A percentile compares a stretch with the other conserved stretches of the same genome.
phyloP scores from a whole-genome alignment of 805 yeast genomes.

The Yarrowia sp. region DNA sequence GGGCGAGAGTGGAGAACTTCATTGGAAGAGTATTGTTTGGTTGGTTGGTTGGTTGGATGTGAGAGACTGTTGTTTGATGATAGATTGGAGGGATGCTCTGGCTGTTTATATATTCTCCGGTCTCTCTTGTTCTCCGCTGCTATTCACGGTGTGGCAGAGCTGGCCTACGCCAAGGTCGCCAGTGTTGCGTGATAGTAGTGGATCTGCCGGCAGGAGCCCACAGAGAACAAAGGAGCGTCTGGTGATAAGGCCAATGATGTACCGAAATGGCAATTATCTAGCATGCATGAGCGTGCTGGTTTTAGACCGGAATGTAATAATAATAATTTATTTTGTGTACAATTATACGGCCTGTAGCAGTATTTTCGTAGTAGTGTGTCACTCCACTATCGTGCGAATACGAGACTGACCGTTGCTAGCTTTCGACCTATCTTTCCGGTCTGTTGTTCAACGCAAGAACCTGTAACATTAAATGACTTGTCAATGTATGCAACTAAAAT shows the following conservation, averaged over 20 bases:
- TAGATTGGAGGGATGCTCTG: background rate
- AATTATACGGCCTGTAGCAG: no score
- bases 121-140: background rate
- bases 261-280: background rate
- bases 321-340: no score
- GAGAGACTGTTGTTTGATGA: background rate
- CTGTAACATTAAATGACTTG: no score
- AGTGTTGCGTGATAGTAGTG: background rate
- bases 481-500: no score
- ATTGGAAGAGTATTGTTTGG: background rate
- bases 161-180: background rate
- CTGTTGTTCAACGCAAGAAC: no score
- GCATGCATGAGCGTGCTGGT: background rate
- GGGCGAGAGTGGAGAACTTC: constrained; percentile 19
- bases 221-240: background rate
- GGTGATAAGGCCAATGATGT: background rate
- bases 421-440: background rate
- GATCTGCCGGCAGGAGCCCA: background rate
- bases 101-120: background rate
- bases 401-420: no score
- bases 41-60: background rate
- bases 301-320: background rate
- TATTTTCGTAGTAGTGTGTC: no score
- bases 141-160: background rate
- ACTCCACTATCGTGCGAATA: no score